phyloP scores from a whole-genome alignment of 108 stramenopile species.

The Stephanodiscus triporus region DNA sequence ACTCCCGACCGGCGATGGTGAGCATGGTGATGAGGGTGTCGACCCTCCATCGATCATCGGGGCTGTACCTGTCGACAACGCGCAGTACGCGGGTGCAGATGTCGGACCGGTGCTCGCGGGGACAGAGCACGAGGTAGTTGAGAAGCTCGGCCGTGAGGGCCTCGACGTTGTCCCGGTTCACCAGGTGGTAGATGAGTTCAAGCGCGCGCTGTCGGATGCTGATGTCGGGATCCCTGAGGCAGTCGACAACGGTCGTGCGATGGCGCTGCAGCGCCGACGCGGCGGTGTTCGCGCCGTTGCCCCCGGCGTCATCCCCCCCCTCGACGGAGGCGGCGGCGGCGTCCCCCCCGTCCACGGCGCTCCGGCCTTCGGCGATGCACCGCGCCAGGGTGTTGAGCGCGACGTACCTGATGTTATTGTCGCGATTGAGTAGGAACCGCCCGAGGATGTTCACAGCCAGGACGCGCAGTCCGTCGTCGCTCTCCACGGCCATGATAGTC shows the following conservation, averaged over 20 bases:
- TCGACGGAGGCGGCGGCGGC: neutral
- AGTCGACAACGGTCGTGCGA: conserved; percentile 94
- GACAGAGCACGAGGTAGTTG: conserved; percentile 97
- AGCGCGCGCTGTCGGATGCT: conserved; percentile 98
- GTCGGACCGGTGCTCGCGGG: conserved; percentile 89
- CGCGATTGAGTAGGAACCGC: conserved; percentile 96
- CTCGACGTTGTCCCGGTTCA: conserved; percentile 90
- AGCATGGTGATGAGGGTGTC: conserved; percentile 97
- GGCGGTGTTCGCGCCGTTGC: conserved; percentile 63
- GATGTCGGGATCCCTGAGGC: conserved; percentile 98
- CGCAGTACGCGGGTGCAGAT: conserved; percentile 88
- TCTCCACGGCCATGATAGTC: conserved; percentile 96
- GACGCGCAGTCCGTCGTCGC: conserved; percentile 94
- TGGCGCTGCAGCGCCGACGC: conserved; percentile 91
- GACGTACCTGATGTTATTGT: conserved; percentile 99
- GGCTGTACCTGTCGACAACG: conserved; percentile 93
- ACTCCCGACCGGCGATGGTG: conserved; percentile 93
- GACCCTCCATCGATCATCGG: conserved; percentile 89
- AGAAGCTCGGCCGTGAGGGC: conserved; percentile 93
- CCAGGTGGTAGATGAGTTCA: conserved; percentile 96
- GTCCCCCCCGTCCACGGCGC: conserved; percentile 21
- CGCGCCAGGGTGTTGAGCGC: conserved; percentile 93
- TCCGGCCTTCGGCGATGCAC: conserved; percentile 60
- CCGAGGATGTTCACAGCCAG: conserved; percentile 99
- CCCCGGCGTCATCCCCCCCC: conserved; percentile 24